Percentiles rank a stretch among this genome's conserved stretches.
Evolutionary conservation across 2,329 filamentous ascomycete species (phyloP).

Genomic region (Magnaporthales sp.): DNA sequence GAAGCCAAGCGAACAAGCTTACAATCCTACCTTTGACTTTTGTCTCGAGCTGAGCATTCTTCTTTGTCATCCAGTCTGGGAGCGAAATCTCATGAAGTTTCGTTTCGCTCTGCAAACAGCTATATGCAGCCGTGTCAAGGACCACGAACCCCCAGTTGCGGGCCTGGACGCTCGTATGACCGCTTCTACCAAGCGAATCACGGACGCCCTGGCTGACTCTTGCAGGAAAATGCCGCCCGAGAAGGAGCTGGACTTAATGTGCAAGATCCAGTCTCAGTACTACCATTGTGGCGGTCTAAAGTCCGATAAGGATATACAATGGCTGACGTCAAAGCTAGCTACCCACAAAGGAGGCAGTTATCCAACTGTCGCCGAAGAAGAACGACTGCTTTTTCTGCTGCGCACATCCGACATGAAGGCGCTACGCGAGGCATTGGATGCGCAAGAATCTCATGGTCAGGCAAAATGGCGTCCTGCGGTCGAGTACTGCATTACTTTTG

Average conservation of each 20-base stretch:
- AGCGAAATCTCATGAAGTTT: not conserved
- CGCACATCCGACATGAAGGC: constrained; percentile 1
- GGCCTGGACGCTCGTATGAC: not conserved
- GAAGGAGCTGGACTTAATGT: not conserved
- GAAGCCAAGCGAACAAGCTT: not conserved
- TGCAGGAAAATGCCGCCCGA: not conserved
- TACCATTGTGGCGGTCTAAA: not conserved
- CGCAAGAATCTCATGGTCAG: constrained; percentile 1
- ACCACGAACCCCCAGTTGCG: constrained; percentile 5
- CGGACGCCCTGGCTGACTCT: not conserved
- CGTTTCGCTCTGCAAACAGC: constrained; percentile 5
- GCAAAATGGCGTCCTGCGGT: constrained; percentile 6
- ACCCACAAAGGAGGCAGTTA: not conserved
- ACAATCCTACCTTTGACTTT: not conserved
- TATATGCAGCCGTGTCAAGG: not conserved
- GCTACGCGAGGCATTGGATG: constrained; percentile 2
- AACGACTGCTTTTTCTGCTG: constrained; percentile 3
- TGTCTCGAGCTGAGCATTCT: constrained; percentile 3
- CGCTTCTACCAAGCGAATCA: not conserved
- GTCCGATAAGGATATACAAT: constrained; percentile 1
- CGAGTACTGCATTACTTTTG: constrained; percentile 1
- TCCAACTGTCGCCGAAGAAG: not conserved
- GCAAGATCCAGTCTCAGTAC: not conserved
- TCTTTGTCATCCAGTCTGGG: constrained; percentile 6
- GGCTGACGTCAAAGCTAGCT: not conserved